Conservation (phyloP, 2,329 filamentous ascomycete species). For the Alternaria triticimaculans region DNA sequence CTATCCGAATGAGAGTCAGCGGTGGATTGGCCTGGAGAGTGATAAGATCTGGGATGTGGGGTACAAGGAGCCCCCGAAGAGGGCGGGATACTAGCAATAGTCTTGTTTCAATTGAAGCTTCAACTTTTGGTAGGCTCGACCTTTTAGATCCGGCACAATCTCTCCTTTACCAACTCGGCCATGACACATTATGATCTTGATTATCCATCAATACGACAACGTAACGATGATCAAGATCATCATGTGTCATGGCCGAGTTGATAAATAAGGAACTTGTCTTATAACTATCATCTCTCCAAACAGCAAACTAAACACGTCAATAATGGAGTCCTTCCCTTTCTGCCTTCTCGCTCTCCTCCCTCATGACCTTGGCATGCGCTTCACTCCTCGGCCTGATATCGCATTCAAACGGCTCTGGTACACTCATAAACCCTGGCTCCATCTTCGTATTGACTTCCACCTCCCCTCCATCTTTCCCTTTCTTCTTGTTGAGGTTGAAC, state of each 20-base stretch:
- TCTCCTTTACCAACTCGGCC: too few species aligned
- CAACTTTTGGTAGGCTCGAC: background rate
- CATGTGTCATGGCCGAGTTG: too few species aligned
- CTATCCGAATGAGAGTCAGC: slow-evolving; percentile 51
- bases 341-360: slow-evolving; percentile 25
- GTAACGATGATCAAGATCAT: too few species aligned
- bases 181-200: too few species aligned
- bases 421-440: slow-evolving; percentile 41
- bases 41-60: slow-evolving; percentile 42
- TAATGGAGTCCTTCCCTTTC: slow-evolving; percentile 31
- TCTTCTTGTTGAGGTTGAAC: slow-evolving; percentile 41
- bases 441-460: slow-evolving; percentile 37
- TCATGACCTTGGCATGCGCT: slow-evolving; percentile 32
- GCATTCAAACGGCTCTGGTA: slow-evolving; percentile 40
- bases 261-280: too few species aligned
- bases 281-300: too few species aligned
- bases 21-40: slow-evolving; percentile 45
- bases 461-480: slow-evolving; percentile 26
- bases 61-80: slow-evolving; percentile 35
- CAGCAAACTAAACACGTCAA: background rate
- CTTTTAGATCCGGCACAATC: too few species aligned
- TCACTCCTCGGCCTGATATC: slow-evolving; percentile 38
- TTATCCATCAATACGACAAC: too few species aligned
- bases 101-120: background rate
- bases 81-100: slow-evolving; percentile 21